These are phyloP conservation scores for Penicillium goetzii DNA, from an alignment of 495 filamentous ascomycete genomes.

Conservation along the genomic window DNA sequence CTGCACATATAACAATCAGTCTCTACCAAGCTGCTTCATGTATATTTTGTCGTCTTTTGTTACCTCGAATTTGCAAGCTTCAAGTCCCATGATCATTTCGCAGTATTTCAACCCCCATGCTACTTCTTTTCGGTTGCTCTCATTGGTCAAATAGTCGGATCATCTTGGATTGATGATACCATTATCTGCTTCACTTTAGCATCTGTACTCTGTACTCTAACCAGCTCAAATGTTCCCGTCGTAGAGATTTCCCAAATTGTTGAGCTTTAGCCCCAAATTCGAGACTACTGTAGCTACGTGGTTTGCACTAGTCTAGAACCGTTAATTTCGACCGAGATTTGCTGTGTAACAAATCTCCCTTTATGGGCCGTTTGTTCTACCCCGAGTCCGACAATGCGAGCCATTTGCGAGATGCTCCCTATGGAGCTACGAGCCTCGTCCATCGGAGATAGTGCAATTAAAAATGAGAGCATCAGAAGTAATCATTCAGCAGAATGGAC, in stretches of 20 bases:
- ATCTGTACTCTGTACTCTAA: too few species aligned
- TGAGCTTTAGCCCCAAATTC: neutral
- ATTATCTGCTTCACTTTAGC: too few species aligned
- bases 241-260: neutral
- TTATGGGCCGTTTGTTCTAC: neutral
- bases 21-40: too few species aligned
- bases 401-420: neutral
- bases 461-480: neutral
- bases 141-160: too few species aligned
- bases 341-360: neutral
- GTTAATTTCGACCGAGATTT: slow-evolving; percentile 1
- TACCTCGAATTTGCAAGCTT: too few species aligned
- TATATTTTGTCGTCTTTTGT: too few species aligned
- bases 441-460: neutral
- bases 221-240: too few species aligned
- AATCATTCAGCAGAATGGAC: neutral
- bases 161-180: too few species aligned
- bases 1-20: too few species aligned
- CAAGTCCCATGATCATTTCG: too few species aligned
- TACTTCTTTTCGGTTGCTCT: too few species aligned
- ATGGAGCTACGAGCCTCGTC: neutral
- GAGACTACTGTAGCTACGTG: neutral
- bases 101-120: too few species aligned
- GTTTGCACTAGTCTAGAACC: neutral
- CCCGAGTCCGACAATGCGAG: neutral